Evolutionary conservation across 176 grass and related monocot genomes (phyloP).

Genomic region (Canna indica): DNA sequence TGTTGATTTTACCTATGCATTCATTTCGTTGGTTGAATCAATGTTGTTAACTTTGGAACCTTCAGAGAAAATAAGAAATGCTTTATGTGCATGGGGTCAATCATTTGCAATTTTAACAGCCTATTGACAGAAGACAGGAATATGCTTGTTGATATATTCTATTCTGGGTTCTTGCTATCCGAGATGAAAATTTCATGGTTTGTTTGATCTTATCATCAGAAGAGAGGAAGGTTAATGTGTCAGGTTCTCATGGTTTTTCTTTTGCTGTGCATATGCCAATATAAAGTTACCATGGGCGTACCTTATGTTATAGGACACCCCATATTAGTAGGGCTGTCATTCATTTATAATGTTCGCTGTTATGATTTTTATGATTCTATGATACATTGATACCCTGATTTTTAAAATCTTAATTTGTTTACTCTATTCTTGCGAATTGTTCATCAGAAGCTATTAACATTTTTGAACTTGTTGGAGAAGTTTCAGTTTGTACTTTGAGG

Average conservation of each 20-base stretch:
- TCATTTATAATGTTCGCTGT: no score
- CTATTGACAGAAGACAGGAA: no score
- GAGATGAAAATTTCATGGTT: not conserved
- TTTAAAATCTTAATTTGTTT: not conserved
- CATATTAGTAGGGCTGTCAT: no score
- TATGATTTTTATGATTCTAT: not conserved
- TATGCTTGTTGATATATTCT: not conserved
- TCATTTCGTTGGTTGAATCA: no score
- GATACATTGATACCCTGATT: not conserved
- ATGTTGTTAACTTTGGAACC: no score
- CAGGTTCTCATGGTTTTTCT: not conserved
- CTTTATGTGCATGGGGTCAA: no score
- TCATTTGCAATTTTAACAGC: no score
- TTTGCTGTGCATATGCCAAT: not conserved
- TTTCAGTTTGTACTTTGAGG: not conserved
- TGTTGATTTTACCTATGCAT: no score
- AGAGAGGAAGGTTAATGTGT: not conserved
- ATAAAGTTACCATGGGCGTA: not conserved
- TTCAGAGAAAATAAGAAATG: no score
- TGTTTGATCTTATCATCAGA: not conserved
- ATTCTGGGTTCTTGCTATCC: not conserved
- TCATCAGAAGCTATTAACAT: no score
- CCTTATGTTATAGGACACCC: no score
- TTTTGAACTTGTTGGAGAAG: not conserved
- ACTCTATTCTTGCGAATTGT: not conserved